Evolutionary conservation across 2,329 filamentous ascomycete species (phyloP).

Genomic region (Cladosporium halotolerans): DNA sequence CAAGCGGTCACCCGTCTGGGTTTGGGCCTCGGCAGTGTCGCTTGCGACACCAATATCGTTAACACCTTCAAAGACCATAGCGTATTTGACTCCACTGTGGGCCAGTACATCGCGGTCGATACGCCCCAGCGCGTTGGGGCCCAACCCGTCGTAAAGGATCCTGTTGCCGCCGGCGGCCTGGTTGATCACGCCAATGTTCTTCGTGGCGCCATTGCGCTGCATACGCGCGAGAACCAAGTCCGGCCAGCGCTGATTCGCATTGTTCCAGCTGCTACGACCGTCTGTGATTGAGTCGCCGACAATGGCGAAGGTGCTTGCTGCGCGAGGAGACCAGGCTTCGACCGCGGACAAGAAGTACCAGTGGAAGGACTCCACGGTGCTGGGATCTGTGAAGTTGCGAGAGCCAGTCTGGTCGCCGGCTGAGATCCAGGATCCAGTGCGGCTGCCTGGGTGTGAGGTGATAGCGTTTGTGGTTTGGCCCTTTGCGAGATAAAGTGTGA

Average conservation of each 20-base stretch:
- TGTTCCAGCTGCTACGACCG: constrained; percentile 53
- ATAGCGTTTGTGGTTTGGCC: constrained; percentile 54
- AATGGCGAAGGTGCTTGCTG: constrained; percentile 45
- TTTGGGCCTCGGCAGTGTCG: constrained; percentile 41
- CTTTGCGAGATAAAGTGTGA: constrained; percentile 52
- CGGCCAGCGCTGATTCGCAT: constrained; percentile 57
- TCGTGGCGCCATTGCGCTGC: constrained; percentile 41
- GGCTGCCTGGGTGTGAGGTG: constrained; percentile 59
- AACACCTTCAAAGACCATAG: constrained; percentile 62
- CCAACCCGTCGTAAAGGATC: constrained; percentile 55
- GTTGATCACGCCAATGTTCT: constrained; percentile 53
- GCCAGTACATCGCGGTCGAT: constrained; percentile 59
- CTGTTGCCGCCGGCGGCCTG: constrained; percentile 65
- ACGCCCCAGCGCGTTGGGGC: constrained; percentile 54
- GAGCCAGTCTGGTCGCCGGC: constrained; percentile 51
- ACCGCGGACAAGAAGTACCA: constrained; percentile 57
- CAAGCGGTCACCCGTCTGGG: constrained; percentile 44
- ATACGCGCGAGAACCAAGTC: constrained; percentile 50
- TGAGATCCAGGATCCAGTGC: constrained; percentile 56
- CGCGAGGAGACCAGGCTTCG: constrained; percentile 47
- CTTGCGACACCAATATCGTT: constrained; percentile 58
- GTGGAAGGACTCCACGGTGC: constrained; percentile 33
- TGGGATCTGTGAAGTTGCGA: constrained; percentile 38
- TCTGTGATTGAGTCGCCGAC: constrained; percentile 63
- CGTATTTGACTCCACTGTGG: constrained; percentile 52